These are phyloP conservation scores for Astraeus odoratus DNA, from an alignment of 768 basidiomycete species.

Conservation along the genomic window DNA sequence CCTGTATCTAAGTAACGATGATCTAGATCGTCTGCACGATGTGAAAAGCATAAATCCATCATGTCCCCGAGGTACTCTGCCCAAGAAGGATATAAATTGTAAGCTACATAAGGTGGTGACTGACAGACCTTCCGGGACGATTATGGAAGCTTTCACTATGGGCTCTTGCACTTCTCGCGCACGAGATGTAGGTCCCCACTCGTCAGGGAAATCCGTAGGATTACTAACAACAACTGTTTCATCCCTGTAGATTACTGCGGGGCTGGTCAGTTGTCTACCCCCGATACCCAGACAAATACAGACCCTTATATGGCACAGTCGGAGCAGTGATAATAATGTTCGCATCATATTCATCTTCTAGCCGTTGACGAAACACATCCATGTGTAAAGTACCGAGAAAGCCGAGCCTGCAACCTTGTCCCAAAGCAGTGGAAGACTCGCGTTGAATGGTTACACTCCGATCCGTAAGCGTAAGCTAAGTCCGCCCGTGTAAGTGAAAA, in stretches of 20 bases:
- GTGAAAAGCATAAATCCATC: constrained; percentile 89
- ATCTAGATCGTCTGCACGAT: constrained; percentile 77
- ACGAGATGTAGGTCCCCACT: constrained; percentile 47
- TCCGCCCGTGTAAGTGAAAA: constrained; percentile 7
- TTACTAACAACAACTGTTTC: constrained; percentile 70
- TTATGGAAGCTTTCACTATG: constrained; percentile 87
- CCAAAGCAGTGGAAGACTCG: constrained; percentile 89
- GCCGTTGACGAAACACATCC: constrained; percentile 91
- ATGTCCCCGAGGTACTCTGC: constrained; percentile 90
- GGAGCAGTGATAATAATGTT: constrained; percentile 95
- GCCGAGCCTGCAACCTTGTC: constrained; percentile 91
- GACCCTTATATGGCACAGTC: constrained; percentile 89
- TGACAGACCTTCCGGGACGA: constrained; percentile 78
- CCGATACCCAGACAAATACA: background rate
- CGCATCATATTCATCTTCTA: constrained; percentile 95
- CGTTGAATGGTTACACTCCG: constrained; percentile 85
- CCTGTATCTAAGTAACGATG: constrained; percentile 75
- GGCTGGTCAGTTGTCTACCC: constrained; percentile 2
- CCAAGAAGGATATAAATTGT: background rate
- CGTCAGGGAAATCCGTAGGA: constrained; percentile 93
- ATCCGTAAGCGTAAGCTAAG: constrained; percentile 75
- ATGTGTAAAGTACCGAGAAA: constrained; percentile 96
- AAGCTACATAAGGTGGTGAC: background rate
- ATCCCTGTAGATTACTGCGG: constrained; percentile 66
- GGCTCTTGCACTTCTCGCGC: constrained; percentile 86